Percentiles rank a stretch among this genome's conserved stretches.
Evolutionary conservation across 2,329 filamentous ascomycete genomes (phyloP).

Genomic region (Colletotrichum sp.): DNA sequence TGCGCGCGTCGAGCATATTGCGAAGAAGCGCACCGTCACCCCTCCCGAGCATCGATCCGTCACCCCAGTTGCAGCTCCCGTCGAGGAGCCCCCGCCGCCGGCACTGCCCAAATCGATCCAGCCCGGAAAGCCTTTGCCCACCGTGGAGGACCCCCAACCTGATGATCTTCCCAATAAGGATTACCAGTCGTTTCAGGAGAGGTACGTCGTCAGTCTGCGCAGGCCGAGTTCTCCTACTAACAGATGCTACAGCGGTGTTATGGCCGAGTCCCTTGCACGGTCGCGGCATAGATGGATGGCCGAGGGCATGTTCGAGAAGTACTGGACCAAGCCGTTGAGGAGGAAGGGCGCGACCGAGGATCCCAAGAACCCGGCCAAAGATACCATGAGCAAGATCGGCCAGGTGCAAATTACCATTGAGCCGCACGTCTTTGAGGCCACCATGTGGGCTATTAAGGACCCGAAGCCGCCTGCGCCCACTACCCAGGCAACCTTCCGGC

Average conservation of each 20-base stretch:
- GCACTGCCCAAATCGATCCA: conserved; percentile 67
- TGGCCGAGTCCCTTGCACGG: conserved; percentile 74
- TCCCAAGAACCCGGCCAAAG: conserved; percentile 70
- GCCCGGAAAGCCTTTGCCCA: conserved; percentile 73
- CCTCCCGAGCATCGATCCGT: conserved; percentile 55
- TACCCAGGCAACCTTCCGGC: conserved; percentile 43
- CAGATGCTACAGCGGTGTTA: conserved; percentile 64
- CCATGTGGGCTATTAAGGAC: conserved; percentile 74
- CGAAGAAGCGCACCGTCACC: conserved; percentile 65
- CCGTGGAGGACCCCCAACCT: conserved; percentile 70
- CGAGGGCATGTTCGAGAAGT: conserved; percentile 77
- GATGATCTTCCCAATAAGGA: conserved; percentile 67
- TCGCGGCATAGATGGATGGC: conserved; percentile 77
- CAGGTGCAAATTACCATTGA: conserved; percentile 77
- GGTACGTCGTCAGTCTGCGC: conserved; percentile 45
- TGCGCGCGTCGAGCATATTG: conserved; percentile 62
- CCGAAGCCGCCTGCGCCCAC: conserved; percentile 47
- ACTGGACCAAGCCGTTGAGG: conserved; percentile 77
- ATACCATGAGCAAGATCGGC: conserved; percentile 76
- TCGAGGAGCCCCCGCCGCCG: conserved; percentile 39
- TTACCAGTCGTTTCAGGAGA: conserved; percentile 77
- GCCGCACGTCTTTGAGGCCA: conserved; percentile 80
- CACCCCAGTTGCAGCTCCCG: conserved; percentile 48
- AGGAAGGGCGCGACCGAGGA: conserved; percentile 70
- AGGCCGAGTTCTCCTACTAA: background rate